Evolutionary conservation across 108 stramenopile species (phyloP).

Genomic region (Nannochloropsis gaditana): DNA sequence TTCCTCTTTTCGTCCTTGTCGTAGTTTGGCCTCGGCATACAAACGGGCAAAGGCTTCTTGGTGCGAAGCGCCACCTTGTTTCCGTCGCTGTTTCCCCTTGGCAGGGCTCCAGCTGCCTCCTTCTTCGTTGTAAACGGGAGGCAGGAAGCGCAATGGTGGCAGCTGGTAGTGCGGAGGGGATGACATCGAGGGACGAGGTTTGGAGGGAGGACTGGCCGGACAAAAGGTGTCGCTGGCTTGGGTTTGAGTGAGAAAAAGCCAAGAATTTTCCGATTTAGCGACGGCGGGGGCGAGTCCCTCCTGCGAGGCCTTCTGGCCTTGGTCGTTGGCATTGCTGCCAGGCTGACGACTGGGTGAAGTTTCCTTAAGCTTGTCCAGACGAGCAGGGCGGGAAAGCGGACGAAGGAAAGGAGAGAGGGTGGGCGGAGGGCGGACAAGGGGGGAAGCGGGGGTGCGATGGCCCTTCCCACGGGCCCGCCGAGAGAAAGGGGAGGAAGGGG

Average conservation of each 20-base stretch:
- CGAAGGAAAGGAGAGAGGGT: slow-evolving; percentile 7
- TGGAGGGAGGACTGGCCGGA: background rate
- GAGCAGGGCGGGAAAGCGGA: too few species aligned
- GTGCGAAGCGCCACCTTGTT: background rate
- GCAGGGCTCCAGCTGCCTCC: background rate
- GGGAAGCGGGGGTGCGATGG: background rate
- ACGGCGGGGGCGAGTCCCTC: too few species aligned
- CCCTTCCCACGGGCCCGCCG: background rate
- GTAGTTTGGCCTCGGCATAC: background rate
- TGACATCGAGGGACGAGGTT: background rate
- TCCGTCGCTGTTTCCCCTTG: background rate
- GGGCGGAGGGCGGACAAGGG: background rate
- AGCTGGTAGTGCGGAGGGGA: background rate
- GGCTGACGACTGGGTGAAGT: too few species aligned
- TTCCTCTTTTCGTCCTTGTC: background rate
- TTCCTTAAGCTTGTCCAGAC: too few species aligned
- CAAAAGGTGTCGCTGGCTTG: background rate
- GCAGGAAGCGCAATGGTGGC: background rate
- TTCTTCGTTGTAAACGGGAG: too few species aligned
- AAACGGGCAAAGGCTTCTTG: background rate
- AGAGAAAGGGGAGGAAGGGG: background rate
- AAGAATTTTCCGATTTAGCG: too few species aligned
- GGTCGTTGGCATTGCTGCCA: too few species aligned
- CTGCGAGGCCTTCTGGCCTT: too few species aligned
- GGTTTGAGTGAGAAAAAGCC: too few species aligned